Conservation (phyloP, 2,329 filamentous ascomycete genomes). For the Sporothrix dimorphospora region DNA sequence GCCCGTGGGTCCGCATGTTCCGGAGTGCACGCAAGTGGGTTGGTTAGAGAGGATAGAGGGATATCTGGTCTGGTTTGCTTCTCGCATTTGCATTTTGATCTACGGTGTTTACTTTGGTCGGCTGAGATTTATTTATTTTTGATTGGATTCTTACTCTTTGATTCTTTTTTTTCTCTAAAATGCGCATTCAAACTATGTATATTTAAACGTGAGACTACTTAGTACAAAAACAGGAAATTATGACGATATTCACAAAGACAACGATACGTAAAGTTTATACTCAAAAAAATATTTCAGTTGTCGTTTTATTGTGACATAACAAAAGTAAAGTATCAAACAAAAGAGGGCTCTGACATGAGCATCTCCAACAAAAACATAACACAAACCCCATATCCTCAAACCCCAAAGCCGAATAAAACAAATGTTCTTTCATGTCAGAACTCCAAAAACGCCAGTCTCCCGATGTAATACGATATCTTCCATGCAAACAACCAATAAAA, state of each 20-base stretch:
- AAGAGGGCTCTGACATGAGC: background rate
- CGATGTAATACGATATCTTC: conserved; percentile 10
- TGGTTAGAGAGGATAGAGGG: conserved; percentile 49
- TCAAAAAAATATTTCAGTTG: background rate
- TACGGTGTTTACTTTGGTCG: conserved; percentile 12
- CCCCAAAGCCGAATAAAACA: conserved; percentile 4
- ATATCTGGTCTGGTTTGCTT: background rate
- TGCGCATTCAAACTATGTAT: background rate
- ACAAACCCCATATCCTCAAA: conserved; percentile 1
- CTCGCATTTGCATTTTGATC: background rate
- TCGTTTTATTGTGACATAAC: conserved; percentile 8
- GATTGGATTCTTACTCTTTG: background rate
- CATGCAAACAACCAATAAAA: background rate
- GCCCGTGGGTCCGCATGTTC: conserved; percentile 86
- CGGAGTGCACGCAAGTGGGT: conserved; percentile 88
- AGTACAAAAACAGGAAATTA: no score
- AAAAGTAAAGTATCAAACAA: background rate
- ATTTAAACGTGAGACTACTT: no score
- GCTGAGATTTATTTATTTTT: background rate
- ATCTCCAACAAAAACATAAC: background rate
- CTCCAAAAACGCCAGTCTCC: conserved; percentile 18
- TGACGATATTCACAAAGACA: background rate
- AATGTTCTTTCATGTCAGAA: conserved; percentile 11
- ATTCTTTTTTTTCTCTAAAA: background rate
- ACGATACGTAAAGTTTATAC: background rate